A percentile compares a stretch with the other conserved stretches of the same genome.
These are phyloP conservation scores for Tricholoma sp. DNA, from an alignment of 768 basidiomycete species.

Conservation along the genomic window DNA sequence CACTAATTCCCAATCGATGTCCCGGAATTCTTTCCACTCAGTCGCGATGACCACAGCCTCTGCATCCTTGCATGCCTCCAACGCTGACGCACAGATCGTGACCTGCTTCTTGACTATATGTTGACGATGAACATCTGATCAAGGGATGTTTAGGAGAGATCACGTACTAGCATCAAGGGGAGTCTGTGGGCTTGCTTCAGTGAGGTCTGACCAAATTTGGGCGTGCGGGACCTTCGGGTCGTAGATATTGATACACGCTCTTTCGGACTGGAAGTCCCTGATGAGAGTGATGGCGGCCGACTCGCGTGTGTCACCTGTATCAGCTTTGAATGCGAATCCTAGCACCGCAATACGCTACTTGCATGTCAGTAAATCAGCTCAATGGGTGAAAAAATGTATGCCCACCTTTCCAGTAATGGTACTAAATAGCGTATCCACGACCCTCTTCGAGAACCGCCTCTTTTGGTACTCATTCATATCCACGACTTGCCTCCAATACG, in stretches of 20 bases:
- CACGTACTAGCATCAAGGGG: slow-evolving; percentile 66
- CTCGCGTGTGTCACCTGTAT: slow-evolving; percentile 98
- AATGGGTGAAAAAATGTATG: background rate
- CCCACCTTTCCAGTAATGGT: slow-evolving; percentile 91
- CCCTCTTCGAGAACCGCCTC: slow-evolving; percentile 88
- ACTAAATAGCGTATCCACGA: slow-evolving; percentile 97
- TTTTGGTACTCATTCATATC: slow-evolving; percentile 99
- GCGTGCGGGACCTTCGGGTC: slow-evolving; percentile 83
- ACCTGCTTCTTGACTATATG: slow-evolving; percentile 84
- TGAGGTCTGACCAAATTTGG: slow-evolving; percentile 85
- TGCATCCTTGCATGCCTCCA: slow-evolving; percentile 83
- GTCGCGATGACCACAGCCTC: slow-evolving; percentile 96
- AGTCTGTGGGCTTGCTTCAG: slow-evolving; percentile 59
- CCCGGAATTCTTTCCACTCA: slow-evolving; percentile 95
- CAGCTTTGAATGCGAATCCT: slow-evolving; percentile 98
- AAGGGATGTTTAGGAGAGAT: slow-evolving; percentile 1
- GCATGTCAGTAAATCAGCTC: slow-evolving; percentile 3
- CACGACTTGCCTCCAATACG: slow-evolving; percentile 96
- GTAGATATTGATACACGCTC: slow-evolving; percentile 81
- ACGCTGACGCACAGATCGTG: slow-evolving; percentile 66
- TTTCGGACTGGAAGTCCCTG: slow-evolving; percentile 89
- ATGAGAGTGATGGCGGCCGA: slow-evolving; percentile 93
- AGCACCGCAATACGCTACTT: slow-evolving; percentile 85
- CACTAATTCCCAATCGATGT: slow-evolving; percentile 85
- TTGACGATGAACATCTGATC: background rate